Conservation (phyloP, 495 filamentous ascomycete genomes). For the Penicillium herquei region DNA sequence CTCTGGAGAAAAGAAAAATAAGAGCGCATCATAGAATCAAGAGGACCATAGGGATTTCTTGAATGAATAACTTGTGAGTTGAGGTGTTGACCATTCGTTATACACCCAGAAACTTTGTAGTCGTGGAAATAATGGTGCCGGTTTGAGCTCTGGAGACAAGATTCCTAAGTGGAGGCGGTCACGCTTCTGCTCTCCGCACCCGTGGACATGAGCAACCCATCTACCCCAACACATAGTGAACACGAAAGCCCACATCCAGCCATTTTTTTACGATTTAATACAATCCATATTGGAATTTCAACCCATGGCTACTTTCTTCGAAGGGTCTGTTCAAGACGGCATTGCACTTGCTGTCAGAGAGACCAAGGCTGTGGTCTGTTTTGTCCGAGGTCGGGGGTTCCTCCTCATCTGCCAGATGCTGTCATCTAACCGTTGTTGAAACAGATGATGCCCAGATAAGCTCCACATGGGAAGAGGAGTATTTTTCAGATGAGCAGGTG, state of each 20-base stretch:
- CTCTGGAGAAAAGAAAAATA: slow-evolving; percentile 31
- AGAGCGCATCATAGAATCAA: slow-evolving; percentile 26
- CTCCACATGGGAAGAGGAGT: slow-evolving; percentile 72
- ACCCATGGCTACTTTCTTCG: slow-evolving; percentile 65
- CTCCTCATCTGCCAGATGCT: slow-evolving; percentile 41
- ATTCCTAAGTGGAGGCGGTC: slow-evolving; percentile 15
- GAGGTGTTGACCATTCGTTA: not conserved
- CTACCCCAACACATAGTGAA: too few species aligned
- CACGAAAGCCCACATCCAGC: too few species aligned
- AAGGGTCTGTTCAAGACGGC: slow-evolving; percentile 74
- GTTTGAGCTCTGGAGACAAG: slow-evolving; percentile 8
- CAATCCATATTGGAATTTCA: not conserved
- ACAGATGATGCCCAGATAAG: slow-evolving; percentile 67
- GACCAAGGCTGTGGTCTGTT: slow-evolving; percentile 64
- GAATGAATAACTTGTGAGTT: not conserved
- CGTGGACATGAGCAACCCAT: too few species aligned
- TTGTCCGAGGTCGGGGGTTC: slow-evolving; percentile 59
- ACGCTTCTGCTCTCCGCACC: slow-evolving; percentile 14
- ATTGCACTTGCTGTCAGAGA: slow-evolving; percentile 71
- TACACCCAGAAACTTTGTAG: not conserved
- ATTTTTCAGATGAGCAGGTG: slow-evolving; percentile 62
- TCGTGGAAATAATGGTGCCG: not conserved
- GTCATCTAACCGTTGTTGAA: slow-evolving; percentile 14
- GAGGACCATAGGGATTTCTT: too few species aligned
- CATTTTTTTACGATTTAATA: too few species aligned